Conservation (phyloP, 2,329 filamentous ascomycete species). For the Epichloe baconii region DNA sequence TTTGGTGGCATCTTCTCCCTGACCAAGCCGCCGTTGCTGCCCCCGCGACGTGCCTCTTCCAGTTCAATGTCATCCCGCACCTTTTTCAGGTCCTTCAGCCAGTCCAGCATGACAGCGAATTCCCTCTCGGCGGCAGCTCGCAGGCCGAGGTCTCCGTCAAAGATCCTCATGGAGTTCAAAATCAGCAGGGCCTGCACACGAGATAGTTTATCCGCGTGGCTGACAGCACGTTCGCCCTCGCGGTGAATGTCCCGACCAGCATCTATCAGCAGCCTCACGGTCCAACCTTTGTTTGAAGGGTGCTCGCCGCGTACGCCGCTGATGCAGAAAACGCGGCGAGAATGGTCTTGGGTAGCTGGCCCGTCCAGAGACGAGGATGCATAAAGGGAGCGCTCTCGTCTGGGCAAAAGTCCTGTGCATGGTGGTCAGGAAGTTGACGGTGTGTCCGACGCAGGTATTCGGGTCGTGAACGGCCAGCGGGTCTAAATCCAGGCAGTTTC, state of each 20-base stretch:
- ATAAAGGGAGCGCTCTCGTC: slow-evolving; percentile 25
- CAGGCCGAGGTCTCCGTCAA: slow-evolving; percentile 29
- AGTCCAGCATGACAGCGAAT: slow-evolving; percentile 20
- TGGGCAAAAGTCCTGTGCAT: slow-evolving; percentile 23
- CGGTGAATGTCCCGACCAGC: slow-evolving; percentile 23
- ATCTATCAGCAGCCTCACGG: slow-evolving; percentile 26
- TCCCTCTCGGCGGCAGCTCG: slow-evolving; percentile 28
- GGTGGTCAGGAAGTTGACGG: slow-evolving; percentile 18
- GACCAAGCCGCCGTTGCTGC: slow-evolving; percentile 3
- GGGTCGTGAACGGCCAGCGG: slow-evolving; percentile 23
- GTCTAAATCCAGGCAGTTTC: slow-evolving; percentile 14
- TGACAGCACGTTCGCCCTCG: slow-evolving; percentile 19
- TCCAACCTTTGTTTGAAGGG: slow-evolving; percentile 24
- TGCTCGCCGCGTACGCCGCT: slow-evolving; percentile 25
- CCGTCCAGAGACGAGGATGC: slow-evolving; percentile 28
- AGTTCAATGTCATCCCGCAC: slow-evolving; percentile 22
- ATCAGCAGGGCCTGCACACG: slow-evolving; percentile 29
- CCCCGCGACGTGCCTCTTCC: slow-evolving; percentile 10
- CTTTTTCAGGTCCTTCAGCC: slow-evolving; percentile 22
- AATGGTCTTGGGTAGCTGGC: slow-evolving; percentile 25
- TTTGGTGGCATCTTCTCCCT: slow-evolving; percentile 21
- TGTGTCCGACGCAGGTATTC: slow-evolving; percentile 21
- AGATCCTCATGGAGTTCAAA: slow-evolving; percentile 28
- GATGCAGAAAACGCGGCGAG: slow-evolving; percentile 27
- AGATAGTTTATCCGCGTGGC: slow-evolving; percentile 26